These are phyloP conservation scores for Leccinum rimulosum DNA, from an alignment of 768 basidiomycete genomes.

Conservation along the genomic window DNA sequence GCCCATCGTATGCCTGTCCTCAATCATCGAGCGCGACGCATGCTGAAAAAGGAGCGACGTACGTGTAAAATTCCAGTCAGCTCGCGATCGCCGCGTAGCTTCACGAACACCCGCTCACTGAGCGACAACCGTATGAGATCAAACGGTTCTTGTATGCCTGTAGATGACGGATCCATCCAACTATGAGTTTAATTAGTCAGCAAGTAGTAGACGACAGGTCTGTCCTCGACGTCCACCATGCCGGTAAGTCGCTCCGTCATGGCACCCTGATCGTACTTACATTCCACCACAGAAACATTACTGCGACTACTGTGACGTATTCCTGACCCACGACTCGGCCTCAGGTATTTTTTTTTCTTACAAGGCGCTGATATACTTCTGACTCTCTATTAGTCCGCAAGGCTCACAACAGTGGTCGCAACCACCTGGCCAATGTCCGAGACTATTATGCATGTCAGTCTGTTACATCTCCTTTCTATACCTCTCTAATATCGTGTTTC, in stretches of 20 bases:
- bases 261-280: background rate
- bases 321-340: conserved; percentile 90
- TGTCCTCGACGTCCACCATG: conserved; percentile 44
- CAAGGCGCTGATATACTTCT: background rate
- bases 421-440: conserved; percentile 93
- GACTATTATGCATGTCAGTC: conserved; percentile 93
- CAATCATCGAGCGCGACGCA: conserved; percentile 7
- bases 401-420: conserved; percentile 96
- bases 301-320: conserved; percentile 93
- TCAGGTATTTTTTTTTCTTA: conserved; percentile 53
- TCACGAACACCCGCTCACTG: conserved; percentile 97
- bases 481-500: conserved; percentile 15
- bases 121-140: conserved; percentile 95
- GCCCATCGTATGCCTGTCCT: conserved; percentile 95
- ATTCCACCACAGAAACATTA: conserved; percentile 71
- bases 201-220: conserved; percentile 16
- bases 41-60: conserved; percentile 29
- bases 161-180: conserved; percentile 66
- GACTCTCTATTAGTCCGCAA: conserved; percentile 69
- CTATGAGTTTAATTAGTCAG: conserved; percentile 25
- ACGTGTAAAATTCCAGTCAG: conserved; percentile 92
- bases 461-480: background rate
- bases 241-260: conserved; percentile 48
- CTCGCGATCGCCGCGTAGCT: conserved; percentile 92
- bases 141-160: conserved; percentile 91